Evolutionary conservation across 306 rosid species (phyloP), one percentile per base, ranked within the genome.

Genomic region (Parietaria judaica): DNA sequence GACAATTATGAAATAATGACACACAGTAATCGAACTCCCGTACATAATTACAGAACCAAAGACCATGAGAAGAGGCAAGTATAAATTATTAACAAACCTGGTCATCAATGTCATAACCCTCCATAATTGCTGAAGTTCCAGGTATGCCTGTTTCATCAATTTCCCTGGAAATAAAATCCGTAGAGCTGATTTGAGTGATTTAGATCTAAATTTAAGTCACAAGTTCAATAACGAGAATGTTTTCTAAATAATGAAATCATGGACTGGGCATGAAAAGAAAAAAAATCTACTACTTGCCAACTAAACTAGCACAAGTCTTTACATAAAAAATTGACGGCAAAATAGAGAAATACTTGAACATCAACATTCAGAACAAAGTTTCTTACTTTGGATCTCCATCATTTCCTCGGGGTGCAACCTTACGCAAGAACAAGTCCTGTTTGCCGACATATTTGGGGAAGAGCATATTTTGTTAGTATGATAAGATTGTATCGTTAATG

Each of bases 341-440:
- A 41, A 56, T 23, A 56, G 44, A 16, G 6, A 14, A 4, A 56
- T 5, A 11, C 11, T 49, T 55, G 36, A 15, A 58, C 23, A 52
- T 14, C 31, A 23, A 23, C 7, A 16, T 45, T 38, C 39, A 50
- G 43, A 56, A 36, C 23, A 3, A 41, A 65, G 56, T 66, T 39
- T 54, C 74, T 76, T 81, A 84, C 90, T 69, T 70, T 56, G 72
- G 63, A 66, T 61, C 60, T 48, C 59, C 81, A 65, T 73, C 84
- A 69, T 74, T 80, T 62, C 72, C 84, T 64, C 71, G 67, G 60
- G 85, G 60, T 63, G 83, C 72, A 69, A 76, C 81, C 76, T 84
- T 84, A 70, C 78, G 82, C 56, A 72, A 58, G 67, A 86, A 78
- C 72, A 89, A 62, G 50, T 84, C 99, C 99, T 94, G 86, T 70